phyloP scores from a whole-genome alignment of 2,329 filamentous ascomycete genomes.

The Pleomassaria siparia region DNA sequence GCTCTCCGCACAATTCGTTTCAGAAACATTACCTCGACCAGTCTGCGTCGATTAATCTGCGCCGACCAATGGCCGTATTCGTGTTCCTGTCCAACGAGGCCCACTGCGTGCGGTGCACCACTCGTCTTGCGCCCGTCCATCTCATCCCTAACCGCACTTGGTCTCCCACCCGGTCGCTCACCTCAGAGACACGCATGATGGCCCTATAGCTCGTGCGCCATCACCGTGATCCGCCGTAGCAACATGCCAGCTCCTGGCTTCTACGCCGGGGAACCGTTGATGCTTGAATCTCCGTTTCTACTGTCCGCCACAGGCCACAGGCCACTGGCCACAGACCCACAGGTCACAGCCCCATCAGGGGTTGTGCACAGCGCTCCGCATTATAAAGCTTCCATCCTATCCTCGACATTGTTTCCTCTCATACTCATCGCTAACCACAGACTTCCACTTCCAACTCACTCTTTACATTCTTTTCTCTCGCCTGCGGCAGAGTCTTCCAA shows the following conservation, averaged over 20 bases:
- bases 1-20: conserved; percentile 28
- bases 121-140: conserved; percentile 16
- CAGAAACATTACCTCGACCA: conserved; percentile 29
- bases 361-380: conserved; percentile 11
- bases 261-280: conserved; percentile 14
- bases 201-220: conserved; percentile 30
- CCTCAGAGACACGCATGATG: conserved; percentile 25
- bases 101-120: conserved; percentile 23
- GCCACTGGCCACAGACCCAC: too few species aligned
- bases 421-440: conserved; percentile 25
- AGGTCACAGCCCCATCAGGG: too few species aligned
- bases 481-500: conserved; percentile 36
- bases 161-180: conserved; percentile 21
- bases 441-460: conserved; percentile 17
- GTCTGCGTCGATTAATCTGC: conserved; percentile 13
- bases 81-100: conserved; percentile 30
- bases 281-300: conserved; percentile 13
- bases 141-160: conserved; percentile 27
- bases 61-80: conserved; percentile 23
- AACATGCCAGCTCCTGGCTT: conserved; percentile 18
- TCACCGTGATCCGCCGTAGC: conserved; percentile 29
- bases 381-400: conserved; percentile 24
- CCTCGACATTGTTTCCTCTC: conserved; percentile 21
- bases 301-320: conserved; percentile 21
- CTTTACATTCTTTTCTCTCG: conserved; percentile 23